Percentiles rank a stretch among this genome's conserved stretches.
These are phyloP conservation scores for Phytopythium boreale DNA, from an alignment of 352 stramenopile species.

Conservation along the genomic window DNA sequence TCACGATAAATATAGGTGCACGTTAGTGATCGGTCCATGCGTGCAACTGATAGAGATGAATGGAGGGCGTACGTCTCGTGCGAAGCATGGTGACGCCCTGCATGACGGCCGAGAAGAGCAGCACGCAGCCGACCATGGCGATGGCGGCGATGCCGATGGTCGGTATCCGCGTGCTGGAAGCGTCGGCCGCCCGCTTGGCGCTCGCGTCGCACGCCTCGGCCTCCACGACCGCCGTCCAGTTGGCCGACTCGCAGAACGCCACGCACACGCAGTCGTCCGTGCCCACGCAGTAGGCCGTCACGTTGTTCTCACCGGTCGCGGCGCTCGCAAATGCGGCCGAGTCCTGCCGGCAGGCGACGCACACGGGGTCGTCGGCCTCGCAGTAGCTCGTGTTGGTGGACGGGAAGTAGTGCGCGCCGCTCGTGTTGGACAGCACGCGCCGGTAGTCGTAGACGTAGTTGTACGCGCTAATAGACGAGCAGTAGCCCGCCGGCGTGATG, in stretches of 20 bases:
- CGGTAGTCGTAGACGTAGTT: slow-evolving; percentile 39
- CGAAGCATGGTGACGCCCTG: slow-evolving; percentile 28
- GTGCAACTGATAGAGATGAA: slow-evolving; percentile 7
- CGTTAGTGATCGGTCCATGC: background rate
- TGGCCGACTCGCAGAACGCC: slow-evolving; percentile 46
- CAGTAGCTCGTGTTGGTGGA: slow-evolving; percentile 64
- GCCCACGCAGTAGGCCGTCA: slow-evolving; percentile 42
- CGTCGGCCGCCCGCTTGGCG: slow-evolving; percentile 5
- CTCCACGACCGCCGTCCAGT: slow-evolving; percentile 33
- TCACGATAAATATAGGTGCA: background rate
- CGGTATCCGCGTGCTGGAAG: slow-evolving; percentile 17
- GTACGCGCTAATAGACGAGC: slow-evolving; percentile 44
- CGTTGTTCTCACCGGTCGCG: slow-evolving; percentile 18
- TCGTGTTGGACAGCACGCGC: slow-evolving; percentile 18
- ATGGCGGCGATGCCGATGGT: slow-evolving; percentile 24
- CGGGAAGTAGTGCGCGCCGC: slow-evolving; percentile 42
- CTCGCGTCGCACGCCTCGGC: slow-evolving; percentile 34
- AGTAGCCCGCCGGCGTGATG: slow-evolving; percentile 54
- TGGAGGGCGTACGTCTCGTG: slow-evolving; percentile 20
- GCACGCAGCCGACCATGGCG: slow-evolving; percentile 24
- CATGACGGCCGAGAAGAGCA: slow-evolving; percentile 22
- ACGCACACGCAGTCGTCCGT: slow-evolving; percentile 45
- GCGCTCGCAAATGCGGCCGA: slow-evolving; percentile 23
- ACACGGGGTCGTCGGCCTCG: slow-evolving; percentile 27
- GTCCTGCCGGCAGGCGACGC: slow-evolving; percentile 15